Percentiles rank a stretch among this genome's conserved stretches.
Evolutionary conservation across 2,329 filamentous ascomycete genomes (phyloP).

Genomic region (Aspergillus flavus): DNA sequence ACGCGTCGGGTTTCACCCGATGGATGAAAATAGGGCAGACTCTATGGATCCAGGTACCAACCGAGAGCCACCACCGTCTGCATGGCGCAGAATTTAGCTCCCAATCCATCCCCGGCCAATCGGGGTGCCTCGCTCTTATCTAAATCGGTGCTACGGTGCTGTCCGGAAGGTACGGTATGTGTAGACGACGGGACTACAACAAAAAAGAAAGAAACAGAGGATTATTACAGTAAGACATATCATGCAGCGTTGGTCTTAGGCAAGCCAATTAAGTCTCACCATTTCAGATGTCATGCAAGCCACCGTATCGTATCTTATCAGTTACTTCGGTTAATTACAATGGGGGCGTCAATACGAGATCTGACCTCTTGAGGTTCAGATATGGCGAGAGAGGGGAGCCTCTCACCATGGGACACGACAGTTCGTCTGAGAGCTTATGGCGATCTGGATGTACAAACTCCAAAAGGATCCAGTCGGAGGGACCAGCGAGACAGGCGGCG

Average conservation of each 20-base stretch:
- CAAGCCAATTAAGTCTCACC: neutral
- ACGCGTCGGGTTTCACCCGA: neutral
- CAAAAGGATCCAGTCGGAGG: neutral
- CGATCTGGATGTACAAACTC: neutral
- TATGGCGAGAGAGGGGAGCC: neutral
- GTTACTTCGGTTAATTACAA: neutral
- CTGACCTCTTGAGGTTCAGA: neutral
- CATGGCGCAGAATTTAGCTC: neutral
- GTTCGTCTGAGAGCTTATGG: neutral
- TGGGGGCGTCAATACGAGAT: neutral
- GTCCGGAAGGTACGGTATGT: neutral
- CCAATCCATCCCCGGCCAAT: neutral
- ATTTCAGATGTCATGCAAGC: neutral
- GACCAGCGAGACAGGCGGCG: neutral
- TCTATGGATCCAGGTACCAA: neutral
- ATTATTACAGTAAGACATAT: constrained; percentile 7
- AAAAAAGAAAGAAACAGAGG: neutral
- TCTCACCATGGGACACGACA: neutral
- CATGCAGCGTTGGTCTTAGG: neutral
- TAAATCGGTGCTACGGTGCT: neutral
- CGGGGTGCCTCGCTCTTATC: neutral
- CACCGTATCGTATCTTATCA: neutral
- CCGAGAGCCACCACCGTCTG: neutral
- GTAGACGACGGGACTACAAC: neutral
- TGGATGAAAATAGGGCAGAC: neutral